phyloP scores from a whole-genome alignment of 441 rosid genomes.

The Populus hybrid region DNA sequence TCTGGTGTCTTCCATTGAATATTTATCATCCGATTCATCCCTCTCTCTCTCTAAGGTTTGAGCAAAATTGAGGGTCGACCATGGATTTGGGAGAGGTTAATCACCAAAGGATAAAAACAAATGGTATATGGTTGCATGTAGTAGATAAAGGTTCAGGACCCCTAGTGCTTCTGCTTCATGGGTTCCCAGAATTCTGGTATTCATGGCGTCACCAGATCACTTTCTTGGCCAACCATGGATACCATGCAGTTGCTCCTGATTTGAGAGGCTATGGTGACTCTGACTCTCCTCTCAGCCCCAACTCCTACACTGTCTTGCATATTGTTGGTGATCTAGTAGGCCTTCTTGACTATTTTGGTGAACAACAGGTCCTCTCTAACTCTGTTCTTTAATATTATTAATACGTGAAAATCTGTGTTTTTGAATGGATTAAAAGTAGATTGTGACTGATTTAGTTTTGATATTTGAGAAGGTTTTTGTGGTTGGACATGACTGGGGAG shows the following conservation, averaged over 20 bases:
- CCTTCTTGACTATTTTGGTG: conserved; percentile 58
- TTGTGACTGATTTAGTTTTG: neutral
- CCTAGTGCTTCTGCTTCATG: conserved; percentile 58
- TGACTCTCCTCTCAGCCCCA: conserved; percentile 39
- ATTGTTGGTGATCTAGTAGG: conserved; percentile 60
- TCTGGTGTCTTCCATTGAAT: neutral
- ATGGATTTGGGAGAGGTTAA: conserved; percentile 26
- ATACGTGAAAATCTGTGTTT: neutral
- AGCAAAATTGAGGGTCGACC: neutral
- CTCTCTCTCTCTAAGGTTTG: neutral
- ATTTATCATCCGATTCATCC: no score
- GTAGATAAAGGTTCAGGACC: conserved; percentile 60
- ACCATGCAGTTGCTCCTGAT: conserved; percentile 68
- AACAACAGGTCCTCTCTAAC: conserved; percentile 42
- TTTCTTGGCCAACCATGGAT: conserved; percentile 50
- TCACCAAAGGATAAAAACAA: conserved; percentile 44
- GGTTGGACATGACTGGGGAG: conserved; percentile 81
- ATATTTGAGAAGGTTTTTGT: conserved; percentile 50
- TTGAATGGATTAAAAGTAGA: no score
- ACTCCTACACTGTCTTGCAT: conserved; percentile 46
- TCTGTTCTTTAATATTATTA: neutral
- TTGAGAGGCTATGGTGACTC: conserved; percentile 66
- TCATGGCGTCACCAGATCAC: conserved; percentile 74
- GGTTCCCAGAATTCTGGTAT: conserved; percentile 75
- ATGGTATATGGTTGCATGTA: conserved; percentile 58